A percentile compares a stretch with the other conserved stretches of the same genome.
Evolutionary conservation across 2,329 filamentous ascomycete species (phyloP).

Genomic region (Ceratocystis diversiconidia): DNA sequence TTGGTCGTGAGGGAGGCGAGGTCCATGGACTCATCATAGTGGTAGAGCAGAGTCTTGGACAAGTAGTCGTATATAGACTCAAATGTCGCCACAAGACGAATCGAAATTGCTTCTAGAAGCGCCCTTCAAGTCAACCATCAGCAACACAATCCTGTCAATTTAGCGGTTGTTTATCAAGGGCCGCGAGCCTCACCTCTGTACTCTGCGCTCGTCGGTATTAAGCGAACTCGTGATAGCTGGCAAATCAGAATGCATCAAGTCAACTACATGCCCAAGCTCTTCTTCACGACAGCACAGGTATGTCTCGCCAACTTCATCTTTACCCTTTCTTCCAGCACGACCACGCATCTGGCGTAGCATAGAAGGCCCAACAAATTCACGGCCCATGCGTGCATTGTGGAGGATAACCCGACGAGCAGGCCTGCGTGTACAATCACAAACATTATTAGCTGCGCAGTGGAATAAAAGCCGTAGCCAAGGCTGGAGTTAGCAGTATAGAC

Average conservation of each 20-base stretch:
- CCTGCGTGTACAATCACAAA: slow-evolving; percentile 20
- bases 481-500: neutral
- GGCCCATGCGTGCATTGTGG: slow-evolving; percentile 61
- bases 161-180: neutral
- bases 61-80: slow-evolving; percentile 56
- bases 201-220: slow-evolving; percentile 49
- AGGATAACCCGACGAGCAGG: slow-evolving; percentile 60
- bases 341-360: slow-evolving; percentile 74
- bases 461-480: neutral
- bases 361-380: slow-evolving; percentile 60
- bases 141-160: neutral
- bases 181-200: slow-evolving; percentile 40
- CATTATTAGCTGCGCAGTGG: neutral
- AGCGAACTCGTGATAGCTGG: slow-evolving; percentile 57
- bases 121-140: slow-evolving; percentile 34
- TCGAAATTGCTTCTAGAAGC: slow-evolving; percentile 55
- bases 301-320: slow-evolving; percentile 63
- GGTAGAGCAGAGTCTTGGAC: slow-evolving; percentile 49
- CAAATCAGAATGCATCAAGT: slow-evolving; percentile 57
- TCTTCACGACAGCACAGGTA: slow-evolving; percentile 57
- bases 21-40: slow-evolving; percentile 36
- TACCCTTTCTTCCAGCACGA: slow-evolving; percentile 63
- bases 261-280: slow-evolving; percentile 55
- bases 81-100: slow-evolving; percentile 50
- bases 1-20: slow-evolving; percentile 41